Evolutionary conservation across 2,329 filamentous ascomycete genomes (phyloP).

Genomic region (Aspergillus sojae): DNA sequence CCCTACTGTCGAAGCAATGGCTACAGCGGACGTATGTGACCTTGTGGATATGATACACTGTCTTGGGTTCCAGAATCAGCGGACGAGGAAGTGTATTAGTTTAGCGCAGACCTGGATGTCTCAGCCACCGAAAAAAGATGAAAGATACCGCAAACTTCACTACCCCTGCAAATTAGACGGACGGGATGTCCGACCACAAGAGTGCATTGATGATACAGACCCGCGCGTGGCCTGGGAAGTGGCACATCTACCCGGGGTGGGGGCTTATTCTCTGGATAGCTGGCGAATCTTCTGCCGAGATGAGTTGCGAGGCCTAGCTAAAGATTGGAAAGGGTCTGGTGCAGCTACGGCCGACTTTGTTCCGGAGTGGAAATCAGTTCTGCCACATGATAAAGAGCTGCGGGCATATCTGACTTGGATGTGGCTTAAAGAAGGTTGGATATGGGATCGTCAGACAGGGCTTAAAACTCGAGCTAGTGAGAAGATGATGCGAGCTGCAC

Average conservation of each 20-base stretch:
- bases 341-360: constrained; percentile 59
- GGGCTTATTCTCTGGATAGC: constrained; percentile 81
- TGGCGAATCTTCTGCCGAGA: constrained; percentile 95
- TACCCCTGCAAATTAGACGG: constrained; percentile 57
- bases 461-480: constrained; percentile 44
- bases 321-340: constrained; percentile 66
- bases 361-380: constrained; percentile 87
- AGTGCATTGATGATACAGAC: constrained; percentile 52
- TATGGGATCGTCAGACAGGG: constrained; percentile 76
- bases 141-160: constrained; percentile 59
- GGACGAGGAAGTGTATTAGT: constrained; percentile 68
- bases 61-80: constrained; percentile 70
- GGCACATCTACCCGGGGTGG: constrained; percentile 75
- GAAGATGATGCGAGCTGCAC: constrained; percentile 41
- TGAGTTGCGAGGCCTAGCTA: constrained; percentile 65
- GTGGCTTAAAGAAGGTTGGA: constrained; percentile 85
- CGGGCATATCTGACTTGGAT: constrained; percentile 84
- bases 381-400: constrained; percentile 85
- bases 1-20: constrained; percentile 66
- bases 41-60: constrained; percentile 67
- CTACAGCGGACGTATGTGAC: constrained; percentile 57
- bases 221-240: constrained; percentile 74
- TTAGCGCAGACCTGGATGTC: constrained; percentile 71
- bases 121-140: constrained; percentile 61
- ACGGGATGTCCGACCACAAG: constrained; percentile 50